These are phyloP conservation scores for Ascochyta koolunga DNA, from an alignment of 2,329 filamentous ascomycete genomes.

Conservation along the genomic window DNA sequence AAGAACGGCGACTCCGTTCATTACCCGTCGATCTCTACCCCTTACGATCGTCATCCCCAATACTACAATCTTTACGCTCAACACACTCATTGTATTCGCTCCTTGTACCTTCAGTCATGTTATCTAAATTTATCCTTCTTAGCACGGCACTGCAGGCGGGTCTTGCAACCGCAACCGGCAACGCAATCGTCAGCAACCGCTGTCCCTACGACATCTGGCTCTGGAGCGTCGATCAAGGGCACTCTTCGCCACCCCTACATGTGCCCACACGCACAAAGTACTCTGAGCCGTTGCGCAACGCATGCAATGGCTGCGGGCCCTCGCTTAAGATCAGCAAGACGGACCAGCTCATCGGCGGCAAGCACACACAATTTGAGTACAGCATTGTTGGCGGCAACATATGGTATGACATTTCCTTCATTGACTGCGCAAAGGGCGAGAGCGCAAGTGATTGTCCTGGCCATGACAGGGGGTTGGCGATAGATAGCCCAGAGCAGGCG, in stretches of 20 bases:
- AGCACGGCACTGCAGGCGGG: constrained; percentile 24
- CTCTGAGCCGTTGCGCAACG: constrained; percentile 25
- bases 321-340: constrained; percentile 36
- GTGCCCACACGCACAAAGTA: constrained; percentile 27
- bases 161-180: constrained; percentile 26
- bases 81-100: background rate
- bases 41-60: background rate
- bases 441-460: constrained; percentile 30
- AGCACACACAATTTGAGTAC: constrained; percentile 40
- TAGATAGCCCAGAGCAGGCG: constrained; percentile 18
- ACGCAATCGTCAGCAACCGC: constrained; percentile 32
- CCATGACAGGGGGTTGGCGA: constrained; percentile 27
- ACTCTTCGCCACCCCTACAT: constrained; percentile 14
- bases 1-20: background rate
- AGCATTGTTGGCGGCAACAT: constrained; percentile 24
- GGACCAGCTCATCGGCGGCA: constrained; percentile 22
- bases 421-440: constrained; percentile 34
- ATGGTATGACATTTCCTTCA: constrained; percentile 39
- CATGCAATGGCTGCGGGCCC: constrained; percentile 26
- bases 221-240: constrained; percentile 26
- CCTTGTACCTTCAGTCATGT: constrained; percentile 17
- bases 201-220: constrained; percentile 37
- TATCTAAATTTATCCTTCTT: constrained; percentile 25
- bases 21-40: background rate
- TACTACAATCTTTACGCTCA: background rate